Conservation (phyloP, 805 yeast species). For the Teunomyces stri region DNA sequence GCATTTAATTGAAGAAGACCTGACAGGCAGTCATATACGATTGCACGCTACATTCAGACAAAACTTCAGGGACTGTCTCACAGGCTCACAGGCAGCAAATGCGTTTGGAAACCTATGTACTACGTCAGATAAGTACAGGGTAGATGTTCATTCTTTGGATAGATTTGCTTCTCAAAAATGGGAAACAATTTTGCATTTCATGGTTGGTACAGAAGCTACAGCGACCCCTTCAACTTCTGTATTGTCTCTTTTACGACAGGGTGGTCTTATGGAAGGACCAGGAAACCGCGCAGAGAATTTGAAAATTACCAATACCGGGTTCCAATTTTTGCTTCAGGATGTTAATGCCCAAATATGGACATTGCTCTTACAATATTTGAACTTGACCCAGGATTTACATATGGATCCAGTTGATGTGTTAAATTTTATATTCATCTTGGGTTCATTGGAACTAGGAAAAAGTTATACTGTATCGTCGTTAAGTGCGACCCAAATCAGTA, state of each 20-base stretch:
- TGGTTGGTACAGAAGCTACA: constrained; percentile 88
- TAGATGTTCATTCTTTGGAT: constrained; percentile 67
- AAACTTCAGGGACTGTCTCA: constrained; percentile 77
- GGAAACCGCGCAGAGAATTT: constrained; percentile 38
- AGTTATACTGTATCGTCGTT: constrained; percentile 72
- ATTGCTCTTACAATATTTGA: constrained; percentile 77
- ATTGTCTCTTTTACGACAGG: constrained; percentile 66
- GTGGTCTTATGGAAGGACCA: constrained; percentile 81
- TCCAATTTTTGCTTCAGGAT: constrained; percentile 90
- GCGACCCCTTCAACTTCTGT: constrained; percentile 80
- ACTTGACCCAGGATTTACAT: constrained; percentile 75
- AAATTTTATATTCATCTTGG: constrained; percentile 89
- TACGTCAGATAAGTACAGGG: constrained; percentile 51
- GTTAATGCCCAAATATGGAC: constrained; percentile 96
- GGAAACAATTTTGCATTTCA: constrained; percentile 94
- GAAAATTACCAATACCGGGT: constrained; percentile 85
- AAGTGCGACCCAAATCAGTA: constrained; percentile 74
- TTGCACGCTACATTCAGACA: constrained; percentile 72
- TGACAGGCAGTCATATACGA: constrained; percentile 44
- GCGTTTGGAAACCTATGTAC: constrained; percentile 77
- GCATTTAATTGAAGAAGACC: constrained; percentile 68
- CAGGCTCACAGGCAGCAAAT: constrained; percentile 66
- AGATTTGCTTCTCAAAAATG: constrained; percentile 81
- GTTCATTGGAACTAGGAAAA: constrained; percentile 87
- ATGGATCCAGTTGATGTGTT: constrained; percentile 97